phyloP scores from a whole-genome alignment of 2,329 filamentous ascomycete genomes.

The Fusarium sp. region DNA sequence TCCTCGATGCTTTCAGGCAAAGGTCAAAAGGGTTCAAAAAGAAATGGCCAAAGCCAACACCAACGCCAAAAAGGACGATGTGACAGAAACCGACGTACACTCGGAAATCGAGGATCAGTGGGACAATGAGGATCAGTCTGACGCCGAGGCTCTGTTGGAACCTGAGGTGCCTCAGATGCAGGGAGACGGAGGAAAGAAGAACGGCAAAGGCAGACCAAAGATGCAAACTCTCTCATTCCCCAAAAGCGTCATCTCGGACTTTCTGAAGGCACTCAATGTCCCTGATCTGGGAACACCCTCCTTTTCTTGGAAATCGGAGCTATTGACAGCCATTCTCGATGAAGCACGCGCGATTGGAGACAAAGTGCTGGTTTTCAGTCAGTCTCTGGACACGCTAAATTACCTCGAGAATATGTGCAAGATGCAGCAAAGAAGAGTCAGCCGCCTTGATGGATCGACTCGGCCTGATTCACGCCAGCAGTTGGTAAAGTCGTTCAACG shows the following conservation, averaged over 20 bases:
- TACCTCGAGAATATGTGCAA: conserved; percentile 75
- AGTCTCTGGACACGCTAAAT: conserved; percentile 78
- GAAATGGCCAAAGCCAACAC: not conserved
- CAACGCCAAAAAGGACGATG: not conserved
- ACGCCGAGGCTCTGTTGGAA: no score
- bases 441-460: conserved; percentile 79
- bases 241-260: conserved; percentile 46
- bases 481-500: conserved; percentile 80
- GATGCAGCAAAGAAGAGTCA: conserved; percentile 62
- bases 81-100: no score
- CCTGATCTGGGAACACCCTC: conserved; percentile 61
- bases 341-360: conserved; percentile 75
- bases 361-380: conserved; percentile 86
- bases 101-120: no score
- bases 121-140: no score
- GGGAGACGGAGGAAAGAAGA: not conserved
- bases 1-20: conserved; percentile 63
- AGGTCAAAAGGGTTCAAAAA: conserved; percentile 43
- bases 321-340: conserved; percentile 80
- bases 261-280: conserved; percentile 56
- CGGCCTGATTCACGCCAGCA: conserved; percentile 69
- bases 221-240: conserved; percentile 43
- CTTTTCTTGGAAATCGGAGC: conserved; percentile 77
- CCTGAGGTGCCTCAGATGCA: no score
- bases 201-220: not conserved